Base-by-base conservation (phyloP, 805 yeast species). In the Myxozyma melibiosi region DNA sequence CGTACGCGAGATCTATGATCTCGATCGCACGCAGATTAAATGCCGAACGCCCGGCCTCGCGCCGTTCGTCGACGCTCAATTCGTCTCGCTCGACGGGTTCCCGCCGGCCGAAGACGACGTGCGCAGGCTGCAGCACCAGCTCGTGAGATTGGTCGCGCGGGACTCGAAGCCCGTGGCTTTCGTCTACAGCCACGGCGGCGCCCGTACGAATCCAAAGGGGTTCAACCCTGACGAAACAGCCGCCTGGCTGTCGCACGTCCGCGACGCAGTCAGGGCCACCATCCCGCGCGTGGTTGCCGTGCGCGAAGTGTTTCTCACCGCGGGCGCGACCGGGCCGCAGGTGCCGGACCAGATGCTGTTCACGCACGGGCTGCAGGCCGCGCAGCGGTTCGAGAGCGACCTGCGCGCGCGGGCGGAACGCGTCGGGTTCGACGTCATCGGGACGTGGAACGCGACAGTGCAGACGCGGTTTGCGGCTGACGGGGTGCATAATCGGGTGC, bases 361-460 rank as follows among this genome's bases (percentile, higher is more conserved):
- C 30, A 7, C 35, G 24, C 25, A 18, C 16, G 62, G 58, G 8
- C 13, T 48, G 13, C 43, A 47, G 28, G 44, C 57, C n/a, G 18
- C 56, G 43, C 51, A 46, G 39, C n/a, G 24, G 27, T 60, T 57
- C 39, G 64, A 60, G 31, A 11, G 27, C 11, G 31, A 16, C 14
- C 43, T 60, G 51, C 38, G 51, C n/a, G 49, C 13, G 14, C 20
- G 33, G 30, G 45, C 37, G 5, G n/a, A n/a, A 7, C 22, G 18
- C 2, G 45, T n/a, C 9, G 43, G 44, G 4, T 20, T 60, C 22
- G 56, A 51, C 20, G 53, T 58, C 18, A 16, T 60, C 8, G 64
- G 64, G 6, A 57, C 58, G 20, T 60, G 64, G 64, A 60, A 60
- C 52, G 57, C 57, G 38, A 55, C 64, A 25, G 57, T 58, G 25